These are phyloP conservation scores for Macrolepiota fuliginosa DNA, from an alignment of 768 basidiomycete genomes.

Conservation along the genomic window DNA sequence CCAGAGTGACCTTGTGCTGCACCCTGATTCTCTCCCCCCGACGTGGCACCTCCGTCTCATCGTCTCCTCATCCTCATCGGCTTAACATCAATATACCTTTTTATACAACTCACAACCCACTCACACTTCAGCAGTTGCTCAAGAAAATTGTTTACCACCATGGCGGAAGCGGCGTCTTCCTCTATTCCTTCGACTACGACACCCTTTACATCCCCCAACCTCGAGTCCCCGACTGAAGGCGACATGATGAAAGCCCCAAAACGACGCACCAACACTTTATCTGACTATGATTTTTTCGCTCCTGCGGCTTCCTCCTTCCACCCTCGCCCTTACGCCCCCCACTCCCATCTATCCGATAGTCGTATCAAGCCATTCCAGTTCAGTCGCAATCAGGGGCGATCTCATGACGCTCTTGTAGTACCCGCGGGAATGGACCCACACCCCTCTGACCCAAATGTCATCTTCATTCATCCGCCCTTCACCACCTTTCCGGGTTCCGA, in stretches of 20 bases:
- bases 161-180: constrained; percentile 14
- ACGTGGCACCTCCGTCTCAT: constrained; percentile 10
- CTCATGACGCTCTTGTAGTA: constrained; percentile 41
- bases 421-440: constrained; percentile 67
- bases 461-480: constrained; percentile 80
- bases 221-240: constrained; percentile 26
- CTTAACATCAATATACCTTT: constrained; percentile 1
- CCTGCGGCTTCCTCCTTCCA: constrained; percentile 63
- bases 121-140: background rate
- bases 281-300: constrained; percentile 59
- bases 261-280: constrained; percentile 44
- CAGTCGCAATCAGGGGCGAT: constrained; percentile 29
- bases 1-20: background rate
- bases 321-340: constrained; percentile 60
- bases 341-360: constrained; percentile 22
- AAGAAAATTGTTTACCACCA: background rate
- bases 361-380: constrained; percentile 22
- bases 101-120: background rate
- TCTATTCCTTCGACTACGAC: constrained; percentile 15
- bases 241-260: constrained; percentile 31
- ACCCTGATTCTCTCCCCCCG: constrained; percentile 2
- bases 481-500: constrained; percentile 60
- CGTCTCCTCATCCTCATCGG: constrained; percentile 5
- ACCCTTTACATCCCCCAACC: constrained; percentile 22
- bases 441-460: constrained; percentile 57